Conservation (phyloP, 768 basidiomycete species). For the Collybia mongolica region DNA sequence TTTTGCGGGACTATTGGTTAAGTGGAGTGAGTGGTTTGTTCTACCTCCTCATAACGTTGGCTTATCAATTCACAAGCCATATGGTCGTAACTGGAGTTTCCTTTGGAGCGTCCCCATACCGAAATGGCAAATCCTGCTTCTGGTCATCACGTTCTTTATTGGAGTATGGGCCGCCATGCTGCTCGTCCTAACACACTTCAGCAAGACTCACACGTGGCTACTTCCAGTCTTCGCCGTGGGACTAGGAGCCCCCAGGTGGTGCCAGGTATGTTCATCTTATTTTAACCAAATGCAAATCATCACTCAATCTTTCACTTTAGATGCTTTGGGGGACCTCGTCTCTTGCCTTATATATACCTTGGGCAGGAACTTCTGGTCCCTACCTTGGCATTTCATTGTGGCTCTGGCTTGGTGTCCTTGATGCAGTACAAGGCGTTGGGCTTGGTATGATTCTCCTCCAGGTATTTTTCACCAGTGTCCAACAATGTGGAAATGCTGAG, state of each 20-base stretch:
- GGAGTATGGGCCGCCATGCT: conserved; percentile 81
- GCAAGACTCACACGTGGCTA: conserved; percentile 94
- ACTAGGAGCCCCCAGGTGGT: conserved; percentile 92
- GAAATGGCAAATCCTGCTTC: conserved; percentile 79
- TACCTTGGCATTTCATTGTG: conserved; percentile 89
- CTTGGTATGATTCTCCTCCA: conserved; percentile 89
- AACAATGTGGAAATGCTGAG: conserved; percentile 14
- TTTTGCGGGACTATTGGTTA: conserved; percentile 91
- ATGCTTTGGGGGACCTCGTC: conserved; percentile 97
- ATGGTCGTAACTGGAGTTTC: conserved; percentile 95
- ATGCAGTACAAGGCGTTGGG: conserved; percentile 93
- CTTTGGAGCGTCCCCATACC: conserved; percentile 84
- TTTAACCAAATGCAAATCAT: neutral
- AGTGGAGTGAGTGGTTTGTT: conserved; percentile 61
- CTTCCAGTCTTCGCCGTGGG: conserved; percentile 94
- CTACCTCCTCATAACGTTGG: conserved; percentile 3
- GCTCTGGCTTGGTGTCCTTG: conserved; percentile 95
- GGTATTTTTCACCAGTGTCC: conserved; percentile 33
- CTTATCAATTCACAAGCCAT: conserved; percentile 51
- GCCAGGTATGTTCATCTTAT: conserved; percentile 57
- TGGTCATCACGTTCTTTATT: conserved; percentile 83
- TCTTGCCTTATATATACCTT: conserved; percentile 89
- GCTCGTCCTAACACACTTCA: conserved; percentile 75
- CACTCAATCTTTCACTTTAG: conserved; percentile 24
- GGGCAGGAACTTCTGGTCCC: conserved; percentile 84